Conservation (phyloP, 192 early-diverging fungal genomes). For the Haplosporangium gracile region DNA sequence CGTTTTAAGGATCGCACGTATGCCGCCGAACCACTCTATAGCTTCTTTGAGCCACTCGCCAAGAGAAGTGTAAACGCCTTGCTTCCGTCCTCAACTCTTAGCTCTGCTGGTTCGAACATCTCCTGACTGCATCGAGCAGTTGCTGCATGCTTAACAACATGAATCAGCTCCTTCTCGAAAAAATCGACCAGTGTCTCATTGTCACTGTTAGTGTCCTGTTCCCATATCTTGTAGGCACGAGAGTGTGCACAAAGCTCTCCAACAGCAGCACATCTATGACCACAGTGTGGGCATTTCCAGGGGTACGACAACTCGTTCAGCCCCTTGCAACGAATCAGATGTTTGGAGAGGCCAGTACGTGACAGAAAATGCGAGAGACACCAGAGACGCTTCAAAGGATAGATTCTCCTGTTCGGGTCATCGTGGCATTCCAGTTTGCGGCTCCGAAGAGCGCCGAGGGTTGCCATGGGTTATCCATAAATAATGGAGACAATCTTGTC, state of each 20-base stretch:
- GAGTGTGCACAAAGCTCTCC: background rate
- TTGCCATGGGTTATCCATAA: slow-evolving; percentile 1
- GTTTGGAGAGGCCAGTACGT: background rate
- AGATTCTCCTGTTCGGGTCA: background rate
- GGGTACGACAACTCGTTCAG: background rate
- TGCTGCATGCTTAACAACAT: slow-evolving; percentile 12
- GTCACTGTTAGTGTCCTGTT: background rate
- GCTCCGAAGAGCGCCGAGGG: background rate
- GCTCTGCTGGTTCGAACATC: slow-evolving; percentile 16
- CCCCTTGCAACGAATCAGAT: background rate
- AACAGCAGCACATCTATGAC: background rate
- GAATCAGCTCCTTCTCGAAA: slow-evolving; percentile 3
- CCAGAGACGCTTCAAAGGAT: background rate
- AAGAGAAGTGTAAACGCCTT: slow-evolving; percentile 14
- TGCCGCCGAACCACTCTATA: slow-evolving; percentile 17
- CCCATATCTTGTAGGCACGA: slow-evolving; percentile 1
- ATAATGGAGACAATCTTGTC: background rate
- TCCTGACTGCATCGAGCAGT: slow-evolving; percentile 7
- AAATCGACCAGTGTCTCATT: background rate
- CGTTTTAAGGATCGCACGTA: slow-evolving; percentile 23
- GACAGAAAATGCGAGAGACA: background rate
- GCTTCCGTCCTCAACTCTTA: slow-evolving; percentile 10
- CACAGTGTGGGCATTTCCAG: background rate
- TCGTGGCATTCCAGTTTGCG: background rate
- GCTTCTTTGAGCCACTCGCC: background rate